Conservation (phyloP, 2,329 filamentous ascomycete species). For the Talaromyces piceae region DNA sequence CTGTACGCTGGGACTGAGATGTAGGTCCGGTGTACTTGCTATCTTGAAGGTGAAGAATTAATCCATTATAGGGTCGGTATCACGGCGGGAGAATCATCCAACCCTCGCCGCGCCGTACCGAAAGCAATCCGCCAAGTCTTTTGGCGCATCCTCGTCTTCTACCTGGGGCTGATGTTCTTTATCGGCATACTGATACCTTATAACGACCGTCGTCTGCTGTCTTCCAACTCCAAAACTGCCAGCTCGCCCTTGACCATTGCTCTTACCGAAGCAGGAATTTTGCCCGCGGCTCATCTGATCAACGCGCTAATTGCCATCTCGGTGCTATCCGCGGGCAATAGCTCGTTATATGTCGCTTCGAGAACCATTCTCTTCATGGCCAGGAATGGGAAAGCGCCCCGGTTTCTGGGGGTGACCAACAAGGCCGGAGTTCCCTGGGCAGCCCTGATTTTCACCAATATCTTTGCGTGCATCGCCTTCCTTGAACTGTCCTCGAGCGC, state of each 20-base stretch:
- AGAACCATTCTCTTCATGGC: conserved; percentile 71
- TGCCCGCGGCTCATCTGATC: conserved; percentile 66
- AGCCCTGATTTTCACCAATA: conserved; percentile 60
- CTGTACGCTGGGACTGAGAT: conserved; percentile 30
- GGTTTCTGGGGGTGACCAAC: conserved; percentile 61
- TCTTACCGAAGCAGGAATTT: conserved; percentile 65
- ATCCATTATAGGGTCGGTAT: conserved; percentile 24
- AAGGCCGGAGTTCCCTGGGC: conserved; percentile 53
- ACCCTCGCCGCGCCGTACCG: conserved; percentile 41
- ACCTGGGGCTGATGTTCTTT: conserved; percentile 62
- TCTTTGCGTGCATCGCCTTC: conserved; percentile 48
- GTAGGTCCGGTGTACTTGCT: conserved; percentile 12
- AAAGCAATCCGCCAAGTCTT: conserved; percentile 36
- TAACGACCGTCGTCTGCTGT: conserved; percentile 57
- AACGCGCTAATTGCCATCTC: conserved; percentile 71
- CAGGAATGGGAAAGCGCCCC: conserved; percentile 63
- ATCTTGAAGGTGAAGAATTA: not conserved
- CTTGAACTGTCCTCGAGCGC: conserved; percentile 24
- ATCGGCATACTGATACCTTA: conserved; percentile 67
- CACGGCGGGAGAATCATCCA: conserved; percentile 30
- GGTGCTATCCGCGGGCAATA: conserved; percentile 64
- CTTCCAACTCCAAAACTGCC: conserved; percentile 54
- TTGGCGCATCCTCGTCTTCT: conserved; percentile 46
- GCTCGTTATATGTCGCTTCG: conserved; percentile 69
- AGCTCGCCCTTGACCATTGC: conserved; percentile 68